Percentiles rank a stretch among this genome's conserved stretches.
These are phyloP conservation scores for Acrodontium crateriforme DNA, from an alignment of 2,329 filamentous ascomycete genomes.

Conservation along the genomic window DNA sequence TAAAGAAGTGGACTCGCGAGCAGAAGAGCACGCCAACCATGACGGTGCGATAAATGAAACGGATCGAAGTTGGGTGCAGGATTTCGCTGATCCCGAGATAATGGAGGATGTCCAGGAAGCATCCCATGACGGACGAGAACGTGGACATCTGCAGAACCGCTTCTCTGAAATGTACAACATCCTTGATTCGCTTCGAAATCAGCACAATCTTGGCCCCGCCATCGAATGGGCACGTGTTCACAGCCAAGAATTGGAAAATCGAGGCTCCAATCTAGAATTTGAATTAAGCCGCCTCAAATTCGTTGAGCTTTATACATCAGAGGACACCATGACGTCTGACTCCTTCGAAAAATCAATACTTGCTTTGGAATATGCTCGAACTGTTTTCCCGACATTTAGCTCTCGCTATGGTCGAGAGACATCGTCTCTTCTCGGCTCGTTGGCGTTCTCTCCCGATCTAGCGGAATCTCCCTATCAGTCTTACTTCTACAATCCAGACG, in stretches of 20 bases:
- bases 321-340: conserved; percentile 21
- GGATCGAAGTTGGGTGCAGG: conserved; percentile 6
- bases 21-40: conserved; percentile 5
- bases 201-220: conserved; percentile 62
- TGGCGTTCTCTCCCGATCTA: conserved; percentile 68
- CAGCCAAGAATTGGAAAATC: conserved; percentile 54
- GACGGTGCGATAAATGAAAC: conserved; percentile 6
- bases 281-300: conserved; percentile 85
- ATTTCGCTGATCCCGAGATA: conserved; percentile 3
- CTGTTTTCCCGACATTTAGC: conserved; percentile 62
- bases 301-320: conserved; percentile 68
- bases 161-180: conserved; percentile 89
- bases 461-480: conserved; percentile 61
- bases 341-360: conserved; percentile 42
- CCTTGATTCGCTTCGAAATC: conserved; percentile 57
- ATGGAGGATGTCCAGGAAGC: conserved; percentile 1
- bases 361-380: conserved; percentile 63
- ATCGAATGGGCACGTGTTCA: conserved; percentile 75
- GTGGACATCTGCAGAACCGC: conserved; percentile 51
- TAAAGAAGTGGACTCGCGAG: conserved; percentile 43
- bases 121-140: conserved; percentile 2
- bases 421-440: conserved; percentile 64
- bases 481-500: conserved; percentile 60
- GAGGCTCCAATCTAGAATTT: conserved; percentile 89
- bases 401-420: conserved; percentile 65